These are phyloP conservation scores for Rhizoctonia solani DNA, from an alignment of 1,284 basidiomycete genomes.

Conservation along the genomic window DNA sequence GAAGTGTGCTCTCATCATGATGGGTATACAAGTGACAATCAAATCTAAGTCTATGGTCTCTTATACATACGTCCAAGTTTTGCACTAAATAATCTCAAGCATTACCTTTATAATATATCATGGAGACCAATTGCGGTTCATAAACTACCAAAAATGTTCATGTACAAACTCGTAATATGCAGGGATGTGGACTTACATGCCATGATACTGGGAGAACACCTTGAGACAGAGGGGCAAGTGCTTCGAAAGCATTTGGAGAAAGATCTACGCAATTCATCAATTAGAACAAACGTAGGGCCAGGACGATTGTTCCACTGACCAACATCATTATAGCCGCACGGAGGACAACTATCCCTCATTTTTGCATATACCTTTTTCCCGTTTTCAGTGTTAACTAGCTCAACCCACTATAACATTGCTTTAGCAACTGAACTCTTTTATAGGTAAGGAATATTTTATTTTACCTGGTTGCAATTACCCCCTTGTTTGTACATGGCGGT, in stretches of 20 bases:
- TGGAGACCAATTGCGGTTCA: conserved; percentile 23
- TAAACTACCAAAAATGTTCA: background rate
- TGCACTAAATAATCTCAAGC: too few species aligned
- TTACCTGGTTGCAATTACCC: conserved; percentile 17
- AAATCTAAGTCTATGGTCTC: background rate
- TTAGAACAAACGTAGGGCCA: background rate
- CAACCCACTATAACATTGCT: background rate
- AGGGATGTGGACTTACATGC: conserved; percentile 17
- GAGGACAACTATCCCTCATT: conserved; percentile 17
- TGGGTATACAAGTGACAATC: too few species aligned
- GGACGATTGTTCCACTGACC: background rate
- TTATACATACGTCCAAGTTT: too few species aligned
- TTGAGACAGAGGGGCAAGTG: conserved; percentile 4
- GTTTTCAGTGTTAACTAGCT: conserved; percentile 11
- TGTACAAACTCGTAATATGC: too few species aligned
- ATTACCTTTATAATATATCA: too few species aligned
- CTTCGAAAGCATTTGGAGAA: conserved; percentile 12
- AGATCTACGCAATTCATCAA: background rate
- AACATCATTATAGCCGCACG: conserved; percentile 18
- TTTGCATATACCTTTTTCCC: conserved; percentile 14
- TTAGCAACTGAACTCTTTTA: background rate
- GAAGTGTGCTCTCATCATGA: too few species aligned
- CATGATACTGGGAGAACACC: conserved; percentile 16
- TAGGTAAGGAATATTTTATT: background rate
- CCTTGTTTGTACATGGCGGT: conserved; percentile 13